Conservation (phyloP, 306 rosid species). For the Malus sylvestris region DNA sequence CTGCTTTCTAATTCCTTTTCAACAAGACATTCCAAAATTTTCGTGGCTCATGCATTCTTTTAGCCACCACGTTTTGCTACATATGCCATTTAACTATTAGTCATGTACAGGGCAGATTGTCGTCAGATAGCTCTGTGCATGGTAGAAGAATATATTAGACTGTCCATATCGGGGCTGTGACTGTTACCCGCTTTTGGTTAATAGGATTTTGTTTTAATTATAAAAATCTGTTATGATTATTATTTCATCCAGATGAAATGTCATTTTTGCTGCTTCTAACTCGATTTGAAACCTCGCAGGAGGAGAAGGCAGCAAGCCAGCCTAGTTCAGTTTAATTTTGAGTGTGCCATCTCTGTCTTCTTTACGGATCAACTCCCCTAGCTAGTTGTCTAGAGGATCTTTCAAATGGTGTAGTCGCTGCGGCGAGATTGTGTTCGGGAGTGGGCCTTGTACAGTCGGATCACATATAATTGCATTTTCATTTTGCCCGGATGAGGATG, state of each 20-base stretch:
- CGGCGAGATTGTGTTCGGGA: slow-evolving; percentile 19
- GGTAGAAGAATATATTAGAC: neutral
- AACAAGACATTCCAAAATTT: neutral
- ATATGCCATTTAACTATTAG: neutral
- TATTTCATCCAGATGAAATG: neutral
- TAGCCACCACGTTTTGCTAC: neutral
- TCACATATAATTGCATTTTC: slow-evolving; percentile 18
- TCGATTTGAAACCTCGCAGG: slow-evolving; percentile 43
- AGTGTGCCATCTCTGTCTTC: slow-evolving; percentile 3
- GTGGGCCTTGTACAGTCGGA: slow-evolving; percentile 30
- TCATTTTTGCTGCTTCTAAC: slow-evolving; percentile 11
- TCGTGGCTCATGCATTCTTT: neutral
- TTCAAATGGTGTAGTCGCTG: slow-evolving; percentile 10
- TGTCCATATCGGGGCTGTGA: neutral
- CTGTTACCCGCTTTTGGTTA: neutral
- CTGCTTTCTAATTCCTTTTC: neutral
- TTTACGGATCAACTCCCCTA: slow-evolving; percentile 11
- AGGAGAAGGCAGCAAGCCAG: slow-evolving; percentile 41
- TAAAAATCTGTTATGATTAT: neutral
- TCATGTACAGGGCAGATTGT: neutral
- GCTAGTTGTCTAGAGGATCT: slow-evolving; percentile 13
- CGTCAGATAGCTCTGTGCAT: neutral
- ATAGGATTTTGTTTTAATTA: neutral
- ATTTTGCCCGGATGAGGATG: slow-evolving; percentile 12
- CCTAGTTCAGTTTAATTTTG: slow-evolving; percentile 27